These are phyloP conservation scores for Coffea canephora DNA, from an alignment of 257 asterid genomes.

Conservation along the genomic window DNA sequence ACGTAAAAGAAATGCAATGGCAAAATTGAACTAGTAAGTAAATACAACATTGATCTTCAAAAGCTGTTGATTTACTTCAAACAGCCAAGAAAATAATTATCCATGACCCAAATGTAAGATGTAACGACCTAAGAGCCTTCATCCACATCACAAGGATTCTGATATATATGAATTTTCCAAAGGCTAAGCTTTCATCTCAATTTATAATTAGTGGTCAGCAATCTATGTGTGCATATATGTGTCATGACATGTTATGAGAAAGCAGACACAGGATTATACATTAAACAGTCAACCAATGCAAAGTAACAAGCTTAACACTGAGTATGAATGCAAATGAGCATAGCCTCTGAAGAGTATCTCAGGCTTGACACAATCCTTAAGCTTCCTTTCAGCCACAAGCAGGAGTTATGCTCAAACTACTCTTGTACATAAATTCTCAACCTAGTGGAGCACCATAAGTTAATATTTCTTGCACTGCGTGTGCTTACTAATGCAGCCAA, in stretches of 20 bases:
- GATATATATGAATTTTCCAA: background rate
- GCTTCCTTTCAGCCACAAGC: too few relatives aligned
- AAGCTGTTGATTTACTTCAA: background rate
- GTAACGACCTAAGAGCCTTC: background rate
- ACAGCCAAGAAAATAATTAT: background rate
- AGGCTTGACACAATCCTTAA: too few relatives aligned
- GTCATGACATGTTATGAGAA: background rate
- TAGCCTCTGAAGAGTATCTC: too few relatives aligned
- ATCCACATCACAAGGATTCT: background rate
- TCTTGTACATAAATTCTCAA: too few relatives aligned
- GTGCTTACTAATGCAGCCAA: too few relatives aligned
- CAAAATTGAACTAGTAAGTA: background rate
- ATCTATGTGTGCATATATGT: background rate
- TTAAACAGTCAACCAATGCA: background rate
- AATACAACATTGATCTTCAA: background rate
- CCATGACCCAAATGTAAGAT: background rate
- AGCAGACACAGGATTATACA: background rate
- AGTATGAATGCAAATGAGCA: too few relatives aligned
- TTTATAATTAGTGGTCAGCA: too few relatives aligned
- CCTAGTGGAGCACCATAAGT: too few relatives aligned
- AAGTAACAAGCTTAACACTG: background rate
- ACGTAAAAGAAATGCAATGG: background rate
- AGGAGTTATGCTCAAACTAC: too few relatives aligned
- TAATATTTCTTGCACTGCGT: too few relatives aligned
- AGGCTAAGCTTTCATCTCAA: too few relatives aligned